Percentiles rank a stretch among this genome's conserved stretches.
Evolutionary conservation across 257 asterid genomes (phyloP).

Genomic region (Osmanthus fragrans): DNA sequence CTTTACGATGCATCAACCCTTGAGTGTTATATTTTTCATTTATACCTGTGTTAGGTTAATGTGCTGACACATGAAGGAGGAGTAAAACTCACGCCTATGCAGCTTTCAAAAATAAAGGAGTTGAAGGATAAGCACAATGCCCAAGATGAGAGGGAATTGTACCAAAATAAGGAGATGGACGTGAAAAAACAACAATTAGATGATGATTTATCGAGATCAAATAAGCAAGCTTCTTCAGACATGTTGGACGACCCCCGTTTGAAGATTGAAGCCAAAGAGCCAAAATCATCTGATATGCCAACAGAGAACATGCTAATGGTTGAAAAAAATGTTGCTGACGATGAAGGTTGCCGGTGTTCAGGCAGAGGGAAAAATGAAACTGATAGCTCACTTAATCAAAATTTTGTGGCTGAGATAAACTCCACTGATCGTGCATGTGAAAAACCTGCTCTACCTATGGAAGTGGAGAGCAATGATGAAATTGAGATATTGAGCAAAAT

Average conservation of each 20-base stretch:
- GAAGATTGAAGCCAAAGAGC: constrained; percentile 18
- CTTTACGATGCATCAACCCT: background rate
- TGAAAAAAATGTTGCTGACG: constrained; percentile 8
- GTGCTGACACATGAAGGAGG: constrained; percentile 66
- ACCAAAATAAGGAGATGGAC: constrained; percentile 22
- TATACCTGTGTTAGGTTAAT: constrained; percentile 58
- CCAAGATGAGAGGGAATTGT: constrained; percentile 61
- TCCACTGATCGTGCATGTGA: constrained; percentile 10
- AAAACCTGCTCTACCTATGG: constrained; percentile 15
- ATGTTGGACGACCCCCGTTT: constrained; percentile 15
- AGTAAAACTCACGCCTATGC: constrained; percentile 27
- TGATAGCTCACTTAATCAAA: constrained; percentile 12
- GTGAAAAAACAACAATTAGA: constrained; percentile 26
- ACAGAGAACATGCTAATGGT: constrained; percentile 18
- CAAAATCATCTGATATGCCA: constrained; percentile 17
- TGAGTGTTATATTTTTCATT: constrained; percentile 10
- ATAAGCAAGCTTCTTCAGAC: constrained; percentile 17
- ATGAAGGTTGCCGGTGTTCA: constrained; percentile 4
- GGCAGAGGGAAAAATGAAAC: constrained; percentile 6
- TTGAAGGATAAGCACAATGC: constrained; percentile 48
- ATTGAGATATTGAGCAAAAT: constrained; percentile 9
- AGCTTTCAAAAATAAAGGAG: constrained; percentile 33
- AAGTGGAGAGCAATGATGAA: constrained; percentile 14
- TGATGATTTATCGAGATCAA: constrained; percentile 29
- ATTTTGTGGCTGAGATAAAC: constrained; percentile 16